Conservation (phyloP, 768 basidiomycete species). For the Multifurca ochricompacta region DNA sequence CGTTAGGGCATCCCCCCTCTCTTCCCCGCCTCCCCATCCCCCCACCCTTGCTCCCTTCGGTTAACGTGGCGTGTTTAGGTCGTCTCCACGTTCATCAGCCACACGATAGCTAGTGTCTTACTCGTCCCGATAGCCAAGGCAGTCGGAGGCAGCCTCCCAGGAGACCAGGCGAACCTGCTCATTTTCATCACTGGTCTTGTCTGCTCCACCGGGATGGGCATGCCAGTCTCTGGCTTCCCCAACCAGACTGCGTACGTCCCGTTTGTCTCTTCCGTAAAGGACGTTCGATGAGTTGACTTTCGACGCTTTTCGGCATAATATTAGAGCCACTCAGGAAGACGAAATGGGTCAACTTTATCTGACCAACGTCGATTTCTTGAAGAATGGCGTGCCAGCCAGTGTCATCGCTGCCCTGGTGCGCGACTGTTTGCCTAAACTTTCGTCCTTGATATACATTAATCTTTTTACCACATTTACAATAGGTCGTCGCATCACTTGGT, state of each 20-base stretch:
- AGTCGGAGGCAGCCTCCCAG: constrained; percentile 70
- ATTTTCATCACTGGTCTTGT: constrained; percentile 91
- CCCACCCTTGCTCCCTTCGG: not conserved
- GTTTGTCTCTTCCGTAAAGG: not conserved
- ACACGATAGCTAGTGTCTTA: constrained; percentile 92
- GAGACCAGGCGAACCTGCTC: constrained; percentile 68
- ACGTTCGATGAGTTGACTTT: not conserved
- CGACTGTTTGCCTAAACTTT: constrained; percentile 5
- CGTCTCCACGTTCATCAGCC: constrained; percentile 93
- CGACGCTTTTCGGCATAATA: constrained; percentile 1
- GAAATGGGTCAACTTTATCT: constrained; percentile 89
- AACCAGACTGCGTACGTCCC: constrained; percentile 87
- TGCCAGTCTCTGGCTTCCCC: constrained; percentile 98
- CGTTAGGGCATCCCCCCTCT: not conserved
- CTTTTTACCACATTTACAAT: not conserved
- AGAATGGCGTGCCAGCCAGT: constrained; percentile 92
- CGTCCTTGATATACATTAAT: constrained; percentile 4
- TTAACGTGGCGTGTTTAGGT: constrained; percentile 35
- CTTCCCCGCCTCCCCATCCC: too few relatives aligned
- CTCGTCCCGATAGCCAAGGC: constrained; percentile 94
- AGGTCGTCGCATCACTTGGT: constrained; percentile 85
- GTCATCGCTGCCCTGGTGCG: constrained; percentile 76
- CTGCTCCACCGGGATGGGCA: constrained; percentile 95
- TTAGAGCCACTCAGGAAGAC: constrained; percentile 85
- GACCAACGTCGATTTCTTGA: constrained; percentile 79